These are phyloP conservation scores for Ogataea nakhonphanomensis DNA, from an alignment of 805 yeast genomes.

Conservation along the genomic window DNA sequence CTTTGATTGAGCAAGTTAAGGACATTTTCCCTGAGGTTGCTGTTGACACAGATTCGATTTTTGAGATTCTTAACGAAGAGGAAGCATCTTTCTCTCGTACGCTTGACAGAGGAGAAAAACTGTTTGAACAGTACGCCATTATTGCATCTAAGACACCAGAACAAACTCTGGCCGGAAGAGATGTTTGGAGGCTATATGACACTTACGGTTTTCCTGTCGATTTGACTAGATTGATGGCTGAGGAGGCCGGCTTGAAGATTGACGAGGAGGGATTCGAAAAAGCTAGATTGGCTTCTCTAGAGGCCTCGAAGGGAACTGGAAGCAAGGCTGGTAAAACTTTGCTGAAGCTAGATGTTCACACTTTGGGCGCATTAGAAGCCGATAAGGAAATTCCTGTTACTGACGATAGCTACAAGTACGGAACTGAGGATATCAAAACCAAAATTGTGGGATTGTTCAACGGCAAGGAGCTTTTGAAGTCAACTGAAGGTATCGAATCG, in stretches of 20 bases:
- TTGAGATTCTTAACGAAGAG: constrained; percentile 93
- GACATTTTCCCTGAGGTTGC: constrained; percentile 91
- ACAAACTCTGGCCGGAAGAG: constrained; percentile 82
- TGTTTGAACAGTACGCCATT: constrained; percentile 89
- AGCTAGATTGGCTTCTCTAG: constrained; percentile 84
- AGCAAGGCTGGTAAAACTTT: constrained; percentile 49
- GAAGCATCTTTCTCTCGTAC: constrained; percentile 94
- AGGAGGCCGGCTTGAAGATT: constrained; percentile 89
- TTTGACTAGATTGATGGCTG: constrained; percentile 97
- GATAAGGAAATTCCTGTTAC: constrained; percentile 68
- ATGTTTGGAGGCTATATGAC: constrained; percentile 97
- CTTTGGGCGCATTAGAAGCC: constrained; percentile 66
- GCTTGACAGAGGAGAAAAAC: constrained; percentile 94
- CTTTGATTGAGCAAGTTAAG: constrained; percentile 81
- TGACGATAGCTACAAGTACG: constrained; percentile 78
- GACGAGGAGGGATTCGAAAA: constrained; percentile 90
- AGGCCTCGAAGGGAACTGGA: constrained; percentile 91
- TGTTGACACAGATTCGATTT: constrained; percentile 66
- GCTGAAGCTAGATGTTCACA: constrained; percentile 87
- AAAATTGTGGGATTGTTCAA: constrained; percentile 68
- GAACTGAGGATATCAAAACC: constrained; percentile 64
- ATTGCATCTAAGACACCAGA: constrained; percentile 72
- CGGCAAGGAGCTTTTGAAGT: constrained; percentile 57
- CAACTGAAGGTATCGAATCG: constrained; percentile 34
- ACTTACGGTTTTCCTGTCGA: constrained; percentile 99